Conservation (phyloP, 164 flowering plant genomes). For the Vitis cinerea region DNA sequence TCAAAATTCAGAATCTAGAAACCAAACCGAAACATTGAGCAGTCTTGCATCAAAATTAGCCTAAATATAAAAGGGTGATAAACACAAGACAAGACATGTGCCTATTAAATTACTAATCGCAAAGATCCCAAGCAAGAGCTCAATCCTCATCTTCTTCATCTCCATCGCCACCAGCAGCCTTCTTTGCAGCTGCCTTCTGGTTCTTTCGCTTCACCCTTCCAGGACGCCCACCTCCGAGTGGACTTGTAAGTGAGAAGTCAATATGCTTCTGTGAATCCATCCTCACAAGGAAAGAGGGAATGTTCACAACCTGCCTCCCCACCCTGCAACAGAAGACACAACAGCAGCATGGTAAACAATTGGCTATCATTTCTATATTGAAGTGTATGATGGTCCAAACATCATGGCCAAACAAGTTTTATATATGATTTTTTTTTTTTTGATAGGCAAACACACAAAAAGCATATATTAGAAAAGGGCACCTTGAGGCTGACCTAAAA, state of each 20-base stretch:
- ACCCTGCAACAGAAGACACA: constrained; percentile 30
- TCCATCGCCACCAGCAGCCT: constrained; percentile 55
- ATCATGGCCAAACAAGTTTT: too few species aligned
- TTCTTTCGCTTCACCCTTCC: constrained; percentile 63
- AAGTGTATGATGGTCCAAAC: too few species aligned
- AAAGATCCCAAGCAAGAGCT: constrained; percentile 1
- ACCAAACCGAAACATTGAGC: neutral
- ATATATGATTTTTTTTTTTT: too few species aligned
- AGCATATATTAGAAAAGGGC: too few species aligned
- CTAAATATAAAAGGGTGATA: neutral
- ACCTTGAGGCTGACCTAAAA: too few species aligned
- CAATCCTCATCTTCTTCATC: constrained; percentile 62
- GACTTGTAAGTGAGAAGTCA: constrained; percentile 63
- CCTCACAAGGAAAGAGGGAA: constrained; percentile 61
- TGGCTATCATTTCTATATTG: neutral
- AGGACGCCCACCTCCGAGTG: constrained; percentile 58
- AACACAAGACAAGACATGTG: neutral
- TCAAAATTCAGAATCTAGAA: too few species aligned
- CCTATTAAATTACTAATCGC: neutral
- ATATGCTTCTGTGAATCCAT: constrained; percentile 61
- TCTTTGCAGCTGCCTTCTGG: constrained; percentile 54
- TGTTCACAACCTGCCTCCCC: constrained; percentile 64
- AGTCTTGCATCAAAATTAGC: neutral
- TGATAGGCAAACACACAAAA: too few species aligned
- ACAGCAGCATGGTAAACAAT: neutral